Percentiles rank a stretch among this genome's conserved stretches.
These are phyloP conservation scores for Dendrocalamus latiflorus DNA, from an alignment of 202 grass and related monocot genomes.

Conservation along the genomic window DNA sequence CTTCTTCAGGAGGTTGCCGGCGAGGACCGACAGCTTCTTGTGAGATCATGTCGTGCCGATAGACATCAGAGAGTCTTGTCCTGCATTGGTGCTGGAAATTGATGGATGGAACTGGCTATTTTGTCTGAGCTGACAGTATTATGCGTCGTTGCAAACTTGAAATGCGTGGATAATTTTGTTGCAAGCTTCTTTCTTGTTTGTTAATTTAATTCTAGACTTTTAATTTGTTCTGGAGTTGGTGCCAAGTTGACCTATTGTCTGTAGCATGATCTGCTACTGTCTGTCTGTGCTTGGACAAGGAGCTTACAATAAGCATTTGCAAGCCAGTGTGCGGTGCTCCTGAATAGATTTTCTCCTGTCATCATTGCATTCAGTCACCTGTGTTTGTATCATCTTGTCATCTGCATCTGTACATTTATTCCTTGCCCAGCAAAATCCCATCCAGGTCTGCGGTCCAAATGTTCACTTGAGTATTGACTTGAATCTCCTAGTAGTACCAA, in stretches of 20 bases:
- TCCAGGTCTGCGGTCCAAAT: too few relatives aligned
- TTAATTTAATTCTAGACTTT: not conserved
- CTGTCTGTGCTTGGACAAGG: too few relatives aligned
- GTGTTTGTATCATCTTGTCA: too few relatives aligned
- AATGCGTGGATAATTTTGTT: not conserved
- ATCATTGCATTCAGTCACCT: too few relatives aligned
- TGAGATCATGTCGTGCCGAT: not conserved
- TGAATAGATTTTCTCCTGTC: too few relatives aligned
- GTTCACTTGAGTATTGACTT: too few relatives aligned
- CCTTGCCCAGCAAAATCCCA: too few relatives aligned
- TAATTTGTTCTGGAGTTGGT: conserved; percentile 10
- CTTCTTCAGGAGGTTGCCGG: conserved; percentile 58
- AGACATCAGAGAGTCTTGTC: not conserved
- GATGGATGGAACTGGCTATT: not conserved
- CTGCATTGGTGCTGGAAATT: not conserved
- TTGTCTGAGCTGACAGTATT: not conserved
- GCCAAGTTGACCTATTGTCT: conserved; percentile 6
- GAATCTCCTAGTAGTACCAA: too few relatives aligned
- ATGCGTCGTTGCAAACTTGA: not conserved
- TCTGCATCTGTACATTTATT: too few relatives aligned
- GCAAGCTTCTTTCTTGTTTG: not conserved
- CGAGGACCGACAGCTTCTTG: conserved; percentile 42
- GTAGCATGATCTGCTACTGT: too few relatives aligned
- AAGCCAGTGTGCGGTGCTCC: too few relatives aligned
- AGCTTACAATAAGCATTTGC: too few relatives aligned